A percentile compares a stretch with the other conserved stretches of the same genome.
These are phyloP conservation scores for Fusarium luffae DNA, from an alignment of 2,329 filamentous ascomycete species.

Conservation along the genomic window DNA sequence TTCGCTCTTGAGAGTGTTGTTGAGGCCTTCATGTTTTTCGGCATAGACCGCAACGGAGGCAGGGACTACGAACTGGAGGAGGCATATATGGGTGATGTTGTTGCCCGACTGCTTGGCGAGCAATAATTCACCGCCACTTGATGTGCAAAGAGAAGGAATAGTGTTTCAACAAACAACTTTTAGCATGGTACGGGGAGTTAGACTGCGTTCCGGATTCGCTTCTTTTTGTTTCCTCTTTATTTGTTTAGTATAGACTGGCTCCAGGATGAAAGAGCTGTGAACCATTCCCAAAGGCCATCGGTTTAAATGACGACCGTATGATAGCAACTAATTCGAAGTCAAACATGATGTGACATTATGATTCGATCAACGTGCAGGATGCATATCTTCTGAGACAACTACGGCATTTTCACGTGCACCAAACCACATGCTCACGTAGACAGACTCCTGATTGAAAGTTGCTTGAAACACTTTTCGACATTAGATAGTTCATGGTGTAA, in stretches of 20 bases:
- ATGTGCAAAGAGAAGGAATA: constrained; percentile 9
- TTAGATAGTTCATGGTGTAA: constrained; percentile 34
- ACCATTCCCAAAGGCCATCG: background rate
- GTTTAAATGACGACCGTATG: background rate
- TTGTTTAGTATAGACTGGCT: constrained; percentile 25
- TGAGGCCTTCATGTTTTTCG: constrained; percentile 81
- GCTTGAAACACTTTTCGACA: constrained; percentile 38
- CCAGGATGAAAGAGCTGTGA: constrained; percentile 2
- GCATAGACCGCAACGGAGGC: constrained; percentile 81
- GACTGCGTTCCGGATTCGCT: constrained; percentile 10
- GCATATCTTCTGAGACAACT: background rate
- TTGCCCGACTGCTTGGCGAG: constrained; percentile 84
- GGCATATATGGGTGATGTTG: constrained; percentile 90
- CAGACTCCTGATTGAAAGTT: background rate
- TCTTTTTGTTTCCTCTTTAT: constrained; percentile 1
- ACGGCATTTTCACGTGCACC: constrained; percentile 5
- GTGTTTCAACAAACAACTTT: constrained; percentile 11
- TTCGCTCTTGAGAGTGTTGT: constrained; percentile 91
- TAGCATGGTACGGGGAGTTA: constrained; percentile 44
- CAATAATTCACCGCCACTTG: constrained; percentile 55
- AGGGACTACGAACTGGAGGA: constrained; percentile 89
- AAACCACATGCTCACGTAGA: background rate
- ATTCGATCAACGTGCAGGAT: background rate
- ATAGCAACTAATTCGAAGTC: background rate
- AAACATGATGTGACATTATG: background rate